phyloP scores from a whole-genome alignment of 768 basidiomycete species.

The Tylopilus sp. region DNA sequence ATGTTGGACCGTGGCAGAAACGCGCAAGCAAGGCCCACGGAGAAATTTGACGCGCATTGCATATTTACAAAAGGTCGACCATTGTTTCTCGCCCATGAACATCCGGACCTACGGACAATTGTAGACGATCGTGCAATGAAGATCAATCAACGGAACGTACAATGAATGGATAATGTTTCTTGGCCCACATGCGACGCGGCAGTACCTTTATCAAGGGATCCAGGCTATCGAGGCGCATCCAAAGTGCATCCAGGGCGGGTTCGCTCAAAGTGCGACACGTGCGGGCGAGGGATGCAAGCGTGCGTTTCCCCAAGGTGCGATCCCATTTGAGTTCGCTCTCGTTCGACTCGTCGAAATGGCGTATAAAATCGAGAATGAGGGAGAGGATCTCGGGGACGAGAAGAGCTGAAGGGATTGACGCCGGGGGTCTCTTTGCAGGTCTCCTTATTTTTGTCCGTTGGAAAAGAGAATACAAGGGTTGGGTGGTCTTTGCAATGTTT shows the following conservation, averaged over 20 bases:
- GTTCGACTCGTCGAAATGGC: conserved; percentile 19
- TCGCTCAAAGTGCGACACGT: conserved; percentile 24
- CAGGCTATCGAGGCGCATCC: conserved; percentile 28
- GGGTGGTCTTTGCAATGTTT: not conserved
- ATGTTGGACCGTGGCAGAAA: conserved; percentile 14
- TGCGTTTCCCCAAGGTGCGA: conserved; percentile 15
- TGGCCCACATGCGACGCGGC: conserved; percentile 26
- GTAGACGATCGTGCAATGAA: not conserved
- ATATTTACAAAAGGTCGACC: conserved; percentile 24
- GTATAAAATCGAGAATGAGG: conserved; percentile 22
- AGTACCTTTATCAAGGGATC: conserved; percentile 27
- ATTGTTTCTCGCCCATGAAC: conserved; percentile 28
- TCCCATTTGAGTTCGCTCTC: conserved; percentile 15
- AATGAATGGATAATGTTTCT: conserved; percentile 18
- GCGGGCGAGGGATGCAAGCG: conserved; percentile 26
- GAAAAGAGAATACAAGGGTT: not conserved
- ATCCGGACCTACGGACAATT: conserved; percentile 14
- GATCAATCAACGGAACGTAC: conserved; percentile 10
- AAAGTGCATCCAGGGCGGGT: conserved; percentile 26
- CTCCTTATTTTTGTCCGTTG: not conserved
- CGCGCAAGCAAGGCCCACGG: conserved; percentile 21
- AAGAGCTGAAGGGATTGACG: conserved; percentile 20
- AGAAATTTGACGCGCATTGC: conserved; percentile 23
- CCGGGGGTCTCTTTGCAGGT: not conserved
- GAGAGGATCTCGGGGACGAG: conserved; percentile 21